phyloP scores from a whole-genome alignment of 2,329 filamentous ascomycete species.

The Diaporthe sp. region DNA sequence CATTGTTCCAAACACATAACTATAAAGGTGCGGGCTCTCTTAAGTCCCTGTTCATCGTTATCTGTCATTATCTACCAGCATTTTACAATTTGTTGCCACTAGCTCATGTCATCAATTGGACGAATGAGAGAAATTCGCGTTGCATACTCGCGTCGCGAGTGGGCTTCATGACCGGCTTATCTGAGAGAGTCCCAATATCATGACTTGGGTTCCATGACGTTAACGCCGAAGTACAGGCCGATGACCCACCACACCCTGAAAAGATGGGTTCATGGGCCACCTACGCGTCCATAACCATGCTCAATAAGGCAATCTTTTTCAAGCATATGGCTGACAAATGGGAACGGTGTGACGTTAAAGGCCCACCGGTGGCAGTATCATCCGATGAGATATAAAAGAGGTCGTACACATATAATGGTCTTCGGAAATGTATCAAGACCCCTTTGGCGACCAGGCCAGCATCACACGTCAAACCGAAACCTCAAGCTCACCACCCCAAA shows the following conservation, averaged over 20 bases:
- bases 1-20: not conserved
- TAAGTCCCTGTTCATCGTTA: not conserved
- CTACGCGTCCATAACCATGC: not conserved
- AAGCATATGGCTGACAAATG: not conserved
- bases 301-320: constrained; percentile 22
- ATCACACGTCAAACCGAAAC: not conserved
- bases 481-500: not conserved
- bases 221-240: not conserved
- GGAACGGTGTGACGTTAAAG: constrained; percentile 16
- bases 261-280: constrained; percentile 26
- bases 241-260: constrained; percentile 23
- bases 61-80: not conserved
- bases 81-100: not conserved
- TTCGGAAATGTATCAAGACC: not conserved
- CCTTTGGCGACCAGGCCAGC: not conserved
- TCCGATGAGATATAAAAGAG: constrained; percentile 5
- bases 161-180: constrained; percentile 10
- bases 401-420: not conserved
- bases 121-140: not conserved
- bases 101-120: not conserved
- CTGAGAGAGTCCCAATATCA: not conserved
- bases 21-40: not conserved
- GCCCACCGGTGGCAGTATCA: constrained; percentile 17
- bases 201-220: constrained; percentile 21
- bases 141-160: not conserved